Evolutionary conservation across 176 grass and related monocot genomes (phyloP).

Genomic region (Musa itinerans): DNA sequence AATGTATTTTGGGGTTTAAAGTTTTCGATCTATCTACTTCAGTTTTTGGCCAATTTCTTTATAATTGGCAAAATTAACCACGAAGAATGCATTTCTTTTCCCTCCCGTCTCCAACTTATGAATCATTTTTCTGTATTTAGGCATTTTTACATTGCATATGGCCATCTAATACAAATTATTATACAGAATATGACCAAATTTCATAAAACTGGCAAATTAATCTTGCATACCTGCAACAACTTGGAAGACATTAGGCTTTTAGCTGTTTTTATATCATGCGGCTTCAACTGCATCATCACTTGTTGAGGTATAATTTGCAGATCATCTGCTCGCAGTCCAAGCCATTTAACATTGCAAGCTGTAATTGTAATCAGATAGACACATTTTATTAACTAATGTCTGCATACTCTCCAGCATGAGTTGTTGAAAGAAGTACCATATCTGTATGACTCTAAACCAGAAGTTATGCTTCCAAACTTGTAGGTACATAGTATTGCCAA

Average conservation of each 20-base stretch:
- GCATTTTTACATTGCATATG: no score
- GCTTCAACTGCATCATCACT: slow-evolving; percentile 54
- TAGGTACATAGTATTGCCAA: slow-evolving; percentile 94
- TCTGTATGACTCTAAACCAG: slow-evolving; percentile 93
- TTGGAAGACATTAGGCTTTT: slow-evolving; percentile 78
- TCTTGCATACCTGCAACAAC: slow-evolving; percentile 47
- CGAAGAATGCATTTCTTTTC: no score
- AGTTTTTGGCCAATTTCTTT: no score
- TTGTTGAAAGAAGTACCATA: slow-evolving; percentile 42
- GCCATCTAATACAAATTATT: neutral
- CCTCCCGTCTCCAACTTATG: no score
- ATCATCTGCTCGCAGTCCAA: slow-evolving; percentile 70
- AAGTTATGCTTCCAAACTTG: slow-evolving; percentile 84
- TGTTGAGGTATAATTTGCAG: slow-evolving; percentile 62
- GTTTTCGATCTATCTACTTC: no score
- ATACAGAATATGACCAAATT: neutral
- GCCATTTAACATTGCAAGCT: slow-evolving; percentile 98
- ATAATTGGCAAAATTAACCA: no score
- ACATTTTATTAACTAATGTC: neutral
- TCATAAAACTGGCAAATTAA: neutral
- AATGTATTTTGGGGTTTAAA: no score
- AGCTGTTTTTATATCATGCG: slow-evolving; percentile 59
- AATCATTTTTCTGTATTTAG: no score
- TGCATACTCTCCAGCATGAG: neutral
- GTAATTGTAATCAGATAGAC: slow-evolving; percentile 19